A percentile compares a stretch with the other conserved stretches of the same genome.
phyloP scores from a whole-genome alignment of 805 yeast species.

The Sungouiozyma ichnusensis region DNA sequence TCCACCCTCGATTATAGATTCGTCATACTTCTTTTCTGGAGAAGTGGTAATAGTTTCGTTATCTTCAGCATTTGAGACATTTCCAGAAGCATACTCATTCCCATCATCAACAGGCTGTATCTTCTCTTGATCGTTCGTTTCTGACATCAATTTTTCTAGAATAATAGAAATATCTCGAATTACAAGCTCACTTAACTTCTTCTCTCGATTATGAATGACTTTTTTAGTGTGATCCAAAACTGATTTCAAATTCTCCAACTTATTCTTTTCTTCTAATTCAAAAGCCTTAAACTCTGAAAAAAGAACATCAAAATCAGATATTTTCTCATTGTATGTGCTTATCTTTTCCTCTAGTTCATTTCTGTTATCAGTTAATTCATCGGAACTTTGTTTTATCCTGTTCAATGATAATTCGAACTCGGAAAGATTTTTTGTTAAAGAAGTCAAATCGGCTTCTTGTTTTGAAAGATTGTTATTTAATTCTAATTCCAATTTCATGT shows the following conservation, averaged over 20 bases:
- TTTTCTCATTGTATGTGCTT: conserved; percentile 32
- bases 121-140: not conserved
- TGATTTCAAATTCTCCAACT: conserved; percentile 45
- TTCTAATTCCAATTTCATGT: conserved; percentile 36
- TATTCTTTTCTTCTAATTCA: conserved; percentile 57
- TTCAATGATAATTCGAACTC: conserved; percentile 29
- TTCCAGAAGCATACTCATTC: conserved; percentile 11
- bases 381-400: conserved; percentile 21
- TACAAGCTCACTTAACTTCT: conserved; percentile 31
- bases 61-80: not conserved
- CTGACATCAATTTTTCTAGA: conserved; percentile 11
- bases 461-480: conserved; percentile 39
- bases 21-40: not conserved
- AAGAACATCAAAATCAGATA: conserved; percentile 32
- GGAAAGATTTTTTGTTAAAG: conserved; percentile 21
- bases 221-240: conserved; percentile 31
- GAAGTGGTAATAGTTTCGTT: not conserved
- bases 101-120: not conserved
- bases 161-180: conserved; percentile 42
- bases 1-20: conserved; percentile 1
- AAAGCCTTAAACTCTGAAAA: conserved; percentile 49
- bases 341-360: conserved; percentile 32
- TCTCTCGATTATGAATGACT: conserved; percentile 20
- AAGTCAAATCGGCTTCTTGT: conserved; percentile 28
- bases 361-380: conserved; percentile 33